A percentile compares a stretch with the other conserved stretches of the same genome.
These are phyloP conservation scores for Microbotryum silenes-acaulis DNA, from an alignment of 1,284 basidiomycete species.

Conservation along the genomic window DNA sequence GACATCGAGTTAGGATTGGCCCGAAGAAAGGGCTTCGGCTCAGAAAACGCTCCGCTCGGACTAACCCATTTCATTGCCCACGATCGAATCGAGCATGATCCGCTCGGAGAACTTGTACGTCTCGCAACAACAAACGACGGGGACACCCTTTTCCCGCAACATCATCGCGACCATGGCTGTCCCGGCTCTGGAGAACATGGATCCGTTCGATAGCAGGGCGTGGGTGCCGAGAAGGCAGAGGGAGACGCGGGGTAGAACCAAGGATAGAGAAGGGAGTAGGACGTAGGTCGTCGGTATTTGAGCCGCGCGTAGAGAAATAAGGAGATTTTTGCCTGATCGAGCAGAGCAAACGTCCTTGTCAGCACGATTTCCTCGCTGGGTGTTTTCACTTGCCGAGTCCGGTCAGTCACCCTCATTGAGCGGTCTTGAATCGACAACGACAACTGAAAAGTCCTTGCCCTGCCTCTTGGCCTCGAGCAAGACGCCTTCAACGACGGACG, in stretches of 20 bases:
- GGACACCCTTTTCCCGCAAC: constrained; percentile 78
- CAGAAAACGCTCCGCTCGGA: constrained; percentile 8
- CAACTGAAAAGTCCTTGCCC: constrained; percentile 70
- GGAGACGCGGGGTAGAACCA: constrained; percentile 68
- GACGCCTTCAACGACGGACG: constrained; percentile 87
- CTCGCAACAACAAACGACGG: constrained; percentile 94
- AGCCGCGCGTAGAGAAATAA: constrained; percentile 61
- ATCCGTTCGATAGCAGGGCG: constrained; percentile 87
- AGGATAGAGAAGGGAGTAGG: constrained; percentile 77
- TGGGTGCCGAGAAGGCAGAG: constrained; percentile 88
- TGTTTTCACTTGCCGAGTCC: background rate
- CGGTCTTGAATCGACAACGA: constrained; percentile 90
- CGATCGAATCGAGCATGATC: constrained; percentile 87
- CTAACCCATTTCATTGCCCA: constrained; percentile 87
- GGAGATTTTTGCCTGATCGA: constrained; percentile 62
- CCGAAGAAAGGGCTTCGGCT: constrained; percentile 34
- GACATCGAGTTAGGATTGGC: background rate
- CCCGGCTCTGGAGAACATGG: constrained; percentile 87
- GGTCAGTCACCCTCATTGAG: constrained; percentile 69
- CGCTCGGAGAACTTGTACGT: constrained; percentile 97
- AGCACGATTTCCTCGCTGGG: background rate
- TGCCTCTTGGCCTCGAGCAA: constrained; percentile 61
- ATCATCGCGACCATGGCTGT: constrained; percentile 96
- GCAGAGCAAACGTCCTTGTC: background rate
- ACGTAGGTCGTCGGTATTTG: constrained; percentile 85